phyloP scores from a whole-genome alignment of 257 asterid species.

The Fraxinus americana region DNA sequence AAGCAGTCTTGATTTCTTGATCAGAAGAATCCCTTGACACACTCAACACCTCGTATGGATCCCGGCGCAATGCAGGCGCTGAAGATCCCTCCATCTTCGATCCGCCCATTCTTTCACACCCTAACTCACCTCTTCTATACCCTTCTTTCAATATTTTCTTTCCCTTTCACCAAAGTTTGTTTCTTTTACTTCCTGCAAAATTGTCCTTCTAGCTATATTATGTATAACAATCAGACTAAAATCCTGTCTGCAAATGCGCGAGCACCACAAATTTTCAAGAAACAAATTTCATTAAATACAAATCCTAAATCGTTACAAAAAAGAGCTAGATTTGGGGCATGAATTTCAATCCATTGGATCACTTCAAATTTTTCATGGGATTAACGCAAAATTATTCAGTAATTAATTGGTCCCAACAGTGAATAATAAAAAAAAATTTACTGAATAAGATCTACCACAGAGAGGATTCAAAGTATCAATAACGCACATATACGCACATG shows the following conservation, averaged over 20 bases:
- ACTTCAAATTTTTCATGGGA: conserved; percentile 14
- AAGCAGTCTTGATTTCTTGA: conserved; percentile 96
- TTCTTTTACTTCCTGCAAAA: conserved; percentile 14
- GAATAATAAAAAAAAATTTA: conserved; percentile 1
- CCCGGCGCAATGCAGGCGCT: conserved; percentile 74
- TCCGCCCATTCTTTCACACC: conserved; percentile 47
- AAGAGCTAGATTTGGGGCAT: conserved; percentile 30
- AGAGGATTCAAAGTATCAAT: conserved; percentile 18
- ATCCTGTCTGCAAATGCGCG: conserved; percentile 46
- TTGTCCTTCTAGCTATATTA: conserved; percentile 24
- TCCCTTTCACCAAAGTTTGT: not conserved
- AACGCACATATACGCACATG: not conserved
- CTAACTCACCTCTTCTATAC: conserved; percentile 26
- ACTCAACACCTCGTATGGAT: conserved; percentile 91
- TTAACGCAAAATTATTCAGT: conserved; percentile 20
- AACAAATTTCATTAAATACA: conserved; percentile 4
- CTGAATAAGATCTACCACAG: conserved; percentile 32
- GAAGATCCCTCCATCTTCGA: conserved; percentile 76
- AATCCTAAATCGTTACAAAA: conserved; percentile 18
- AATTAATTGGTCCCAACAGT: conserved; percentile 3
- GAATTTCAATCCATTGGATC: conserved; percentile 41
- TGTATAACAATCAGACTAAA: conserved; percentile 28
- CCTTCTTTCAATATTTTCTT: conserved; percentile 2
- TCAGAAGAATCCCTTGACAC: conserved; percentile 90
- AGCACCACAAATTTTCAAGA: conserved; percentile 29